phyloP scores from a whole-genome alignment of 1,139 yeast genomes.

The Saccharomyces pastorianus region DNA sequence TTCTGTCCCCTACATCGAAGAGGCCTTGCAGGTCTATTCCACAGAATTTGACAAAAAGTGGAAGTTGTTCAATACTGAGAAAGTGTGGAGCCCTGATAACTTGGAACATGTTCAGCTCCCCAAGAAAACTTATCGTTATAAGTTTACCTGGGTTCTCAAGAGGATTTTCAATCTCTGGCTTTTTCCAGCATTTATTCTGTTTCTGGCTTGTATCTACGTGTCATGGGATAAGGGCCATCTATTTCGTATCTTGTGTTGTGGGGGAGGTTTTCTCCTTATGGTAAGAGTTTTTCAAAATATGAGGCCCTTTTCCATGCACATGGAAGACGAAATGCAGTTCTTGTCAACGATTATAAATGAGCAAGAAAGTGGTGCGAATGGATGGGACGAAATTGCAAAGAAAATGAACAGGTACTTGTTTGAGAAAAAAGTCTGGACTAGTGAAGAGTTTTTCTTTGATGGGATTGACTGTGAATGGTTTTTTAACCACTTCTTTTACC shows the following conservation, averaged over 20 bases:
- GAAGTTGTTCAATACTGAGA: background rate
- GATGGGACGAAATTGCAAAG: background rate
- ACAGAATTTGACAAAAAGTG: background rate
- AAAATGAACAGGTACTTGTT: background rate
- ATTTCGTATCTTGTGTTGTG: background rate
- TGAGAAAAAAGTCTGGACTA: background rate
- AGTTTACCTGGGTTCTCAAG: background rate
- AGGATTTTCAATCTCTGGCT: background rate
- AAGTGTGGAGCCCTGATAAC: background rate
- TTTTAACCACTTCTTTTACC: background rate
- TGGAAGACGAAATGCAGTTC: background rate
- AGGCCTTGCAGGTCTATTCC: background rate
- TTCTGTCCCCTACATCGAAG: background rate
- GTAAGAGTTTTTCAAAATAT: background rate
- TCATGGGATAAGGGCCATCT: background rate
- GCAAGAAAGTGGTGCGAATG: background rate
- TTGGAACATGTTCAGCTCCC: background rate
- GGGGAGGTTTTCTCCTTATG: background rate
- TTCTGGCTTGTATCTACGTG: background rate
- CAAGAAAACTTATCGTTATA: background rate
- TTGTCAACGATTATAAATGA: background rate
- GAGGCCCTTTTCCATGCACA: background rate
- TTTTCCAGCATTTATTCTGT: background rate
- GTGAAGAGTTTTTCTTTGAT: background rate
- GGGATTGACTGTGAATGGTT: background rate